A percentile compares a stretch with the other conserved stretches of the same genome.
These are phyloP conservation scores for Yamadazyma akitaensis DNA, from an alignment of 805 yeast genomes.

Conservation along the genomic window DNA sequence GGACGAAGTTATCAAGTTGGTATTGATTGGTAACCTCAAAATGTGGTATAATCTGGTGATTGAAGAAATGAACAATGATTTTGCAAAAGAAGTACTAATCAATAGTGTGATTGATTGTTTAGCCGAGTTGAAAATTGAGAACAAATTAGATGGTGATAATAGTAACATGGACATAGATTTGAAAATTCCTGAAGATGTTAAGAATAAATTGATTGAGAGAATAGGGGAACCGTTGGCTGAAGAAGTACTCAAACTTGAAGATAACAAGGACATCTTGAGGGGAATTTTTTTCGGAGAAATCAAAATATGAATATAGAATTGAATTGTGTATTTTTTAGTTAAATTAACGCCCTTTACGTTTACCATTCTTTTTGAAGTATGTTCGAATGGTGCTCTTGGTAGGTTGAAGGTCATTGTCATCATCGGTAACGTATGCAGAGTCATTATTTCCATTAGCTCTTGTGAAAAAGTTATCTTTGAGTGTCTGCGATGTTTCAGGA, in stretches of 20 bases:
- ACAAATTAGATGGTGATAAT: conserved; percentile 12
- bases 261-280: conserved; percentile 49
- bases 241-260: conserved; percentile 43
- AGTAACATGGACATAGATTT: conserved; percentile 22
- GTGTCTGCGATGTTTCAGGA: neutral
- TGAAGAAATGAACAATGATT: conserved; percentile 36
- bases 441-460: neutral
- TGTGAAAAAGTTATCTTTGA: neutral
- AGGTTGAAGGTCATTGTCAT: neutral
- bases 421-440: neutral
- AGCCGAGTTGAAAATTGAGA: conserved; percentile 40
- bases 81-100: conserved; percentile 47
- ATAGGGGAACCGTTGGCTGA: conserved; percentile 60
- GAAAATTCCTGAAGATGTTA: conserved; percentile 31
- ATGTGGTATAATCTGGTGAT: conserved; percentile 72
- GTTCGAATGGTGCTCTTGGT: neutral
- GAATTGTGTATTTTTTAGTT: neutral
- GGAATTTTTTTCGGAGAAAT: conserved; percentile 75
- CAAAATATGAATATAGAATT: conserved; percentile 14
- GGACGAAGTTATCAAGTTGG: conserved; percentile 78
- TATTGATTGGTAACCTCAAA: conserved; percentile 77
- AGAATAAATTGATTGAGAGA: conserved; percentile 48
- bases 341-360: conserved; percentile 7
- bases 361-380: conserved; percentile 6
- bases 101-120: conserved; percentile 53